Conservation (phyloP, 192 early-diverging fungal genomes). For the Endogone sp. region DNA sequence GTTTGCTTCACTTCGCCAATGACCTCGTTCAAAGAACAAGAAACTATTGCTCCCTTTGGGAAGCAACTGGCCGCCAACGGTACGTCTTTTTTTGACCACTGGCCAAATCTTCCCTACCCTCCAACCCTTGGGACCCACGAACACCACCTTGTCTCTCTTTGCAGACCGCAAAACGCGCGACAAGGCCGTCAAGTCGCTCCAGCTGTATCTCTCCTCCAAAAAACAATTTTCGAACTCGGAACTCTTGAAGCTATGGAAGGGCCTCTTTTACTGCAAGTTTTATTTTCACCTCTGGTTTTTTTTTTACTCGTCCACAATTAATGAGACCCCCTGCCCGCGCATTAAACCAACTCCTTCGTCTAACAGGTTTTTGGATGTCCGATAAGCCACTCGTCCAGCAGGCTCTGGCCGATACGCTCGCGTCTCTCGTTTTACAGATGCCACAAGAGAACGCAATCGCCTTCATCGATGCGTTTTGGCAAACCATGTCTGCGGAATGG, state of each 20-base stretch:
- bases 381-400: slow-evolving; percentile 93
- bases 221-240: slow-evolving; percentile 55
- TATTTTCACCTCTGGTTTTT: neutral
- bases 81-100: slow-evolving; percentile 18
- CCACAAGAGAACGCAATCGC: slow-evolving; percentile 40
- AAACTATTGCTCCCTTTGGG: slow-evolving; percentile 46
- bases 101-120: slow-evolving; percentile 4
- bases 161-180: slow-evolving; percentile 73
- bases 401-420: slow-evolving; percentile 78
- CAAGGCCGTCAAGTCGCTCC: slow-evolving; percentile 60
- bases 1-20: too few relatives aligned
- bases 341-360: too few relatives aligned
- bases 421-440: slow-evolving; percentile 47
- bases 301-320: neutral
- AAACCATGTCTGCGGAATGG: slow-evolving; percentile 67
- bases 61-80: slow-evolving; percentile 67
- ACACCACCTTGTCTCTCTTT: neutral
- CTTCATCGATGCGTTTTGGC: slow-evolving; percentile 65
- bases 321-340: too few relatives aligned
- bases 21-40: slow-evolving; percentile 1
- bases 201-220: slow-evolving; percentile 49
- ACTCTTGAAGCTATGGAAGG: slow-evolving; percentile 87
- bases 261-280: slow-evolving; percentile 83
- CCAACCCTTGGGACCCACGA: neutral
- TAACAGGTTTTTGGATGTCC: slow-evolving; percentile 91